Percentiles rank a stretch among this genome's conserved stretches.
These are phyloP conservation scores for Saccharum spontaneum DNA, from an alignment of 176 grass and related monocot genomes.

Conservation along the genomic window DNA sequence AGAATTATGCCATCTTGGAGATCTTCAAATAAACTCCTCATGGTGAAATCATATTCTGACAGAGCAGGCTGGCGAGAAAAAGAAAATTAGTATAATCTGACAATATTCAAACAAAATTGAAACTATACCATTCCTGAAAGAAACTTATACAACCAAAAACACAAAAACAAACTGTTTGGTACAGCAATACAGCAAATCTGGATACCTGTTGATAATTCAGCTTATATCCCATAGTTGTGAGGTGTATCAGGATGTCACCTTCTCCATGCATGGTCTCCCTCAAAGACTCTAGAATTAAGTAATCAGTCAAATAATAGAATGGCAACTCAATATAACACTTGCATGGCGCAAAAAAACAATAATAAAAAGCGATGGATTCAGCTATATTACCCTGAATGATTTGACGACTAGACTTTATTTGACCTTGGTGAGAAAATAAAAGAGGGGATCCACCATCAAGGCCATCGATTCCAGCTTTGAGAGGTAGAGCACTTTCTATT, in stretches of 20 bases:
- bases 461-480: slow-evolving; percentile 59
- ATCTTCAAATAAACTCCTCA: slow-evolving; percentile 65
- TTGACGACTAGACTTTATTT: slow-evolving; percentile 66
- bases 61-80: slow-evolving; percentile 46
- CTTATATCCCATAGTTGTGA: slow-evolving; percentile 52
- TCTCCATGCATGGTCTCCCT: slow-evolving; percentile 69
- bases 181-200: not conserved
- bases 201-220: slow-evolving; percentile 68
- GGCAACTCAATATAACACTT: not conserved
- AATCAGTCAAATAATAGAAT: slow-evolving; percentile 22
- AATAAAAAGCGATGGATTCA: slow-evolving; percentile 4
- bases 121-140: not conserved
- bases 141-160: slow-evolving; percentile 5
- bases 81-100: slow-evolving; percentile 25
- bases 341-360: not conserved
- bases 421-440: slow-evolving; percentile 50
- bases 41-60: slow-evolving; percentile 65
- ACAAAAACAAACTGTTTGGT: slow-evolving; percentile 11
- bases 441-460: slow-evolving; percentile 63
- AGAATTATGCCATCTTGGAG: slow-evolving; percentile 67
- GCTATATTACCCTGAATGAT: slow-evolving; percentile 50
- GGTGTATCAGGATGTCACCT: slow-evolving; percentile 69
- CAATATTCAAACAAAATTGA: not conserved
- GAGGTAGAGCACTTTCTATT: slow-evolving; percentile 49
- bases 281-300: slow-evolving; percentile 56